Evolutionary conservation across 495 filamentous ascomycete genomes (phyloP).

Genomic region (Xylaria grammica): DNA sequence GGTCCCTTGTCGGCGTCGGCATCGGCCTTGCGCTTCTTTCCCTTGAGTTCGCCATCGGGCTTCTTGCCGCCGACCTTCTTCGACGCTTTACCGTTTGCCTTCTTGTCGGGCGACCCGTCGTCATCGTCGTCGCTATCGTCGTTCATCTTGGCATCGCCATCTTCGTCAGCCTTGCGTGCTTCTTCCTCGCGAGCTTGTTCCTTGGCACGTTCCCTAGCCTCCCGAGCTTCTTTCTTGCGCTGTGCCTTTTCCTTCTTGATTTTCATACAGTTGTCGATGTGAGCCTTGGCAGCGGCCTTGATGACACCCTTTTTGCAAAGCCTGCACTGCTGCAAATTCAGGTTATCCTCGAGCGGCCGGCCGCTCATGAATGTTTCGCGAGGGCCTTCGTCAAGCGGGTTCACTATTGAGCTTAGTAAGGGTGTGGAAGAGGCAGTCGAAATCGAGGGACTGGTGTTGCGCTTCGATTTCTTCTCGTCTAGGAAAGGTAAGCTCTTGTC

Average conservation of each 20-base stretch:
- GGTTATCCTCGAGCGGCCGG: constrained; percentile 70
- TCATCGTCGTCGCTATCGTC: constrained; percentile 87
- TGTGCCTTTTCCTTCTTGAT: constrained; percentile 77
- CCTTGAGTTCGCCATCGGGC: constrained; percentile 70
- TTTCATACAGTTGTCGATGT: constrained; percentile 71
- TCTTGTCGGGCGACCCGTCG: constrained; percentile 48
- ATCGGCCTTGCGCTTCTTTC: constrained; percentile 94
- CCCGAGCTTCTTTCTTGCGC: constrained; percentile 79
- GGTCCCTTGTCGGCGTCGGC: constrained; percentile 73
- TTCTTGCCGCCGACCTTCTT: constrained; percentile 77
- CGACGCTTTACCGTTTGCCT: constrained; percentile 59
- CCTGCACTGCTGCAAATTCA: constrained; percentile 76
- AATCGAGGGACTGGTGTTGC: constrained; percentile 47
- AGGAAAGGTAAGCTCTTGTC: neutral
- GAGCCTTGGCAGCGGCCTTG: constrained; percentile 63
- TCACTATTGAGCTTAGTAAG: constrained; percentile 65
- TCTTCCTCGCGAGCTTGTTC: constrained; percentile 62
- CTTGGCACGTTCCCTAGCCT: constrained; percentile 71
- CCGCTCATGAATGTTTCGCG: constrained; percentile 75
- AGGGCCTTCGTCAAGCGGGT: constrained; percentile 71
- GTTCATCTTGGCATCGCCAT: constrained; percentile 69
- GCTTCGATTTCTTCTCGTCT: constrained; percentile 55
- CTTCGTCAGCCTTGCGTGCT: constrained; percentile 60
- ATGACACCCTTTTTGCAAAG: constrained; percentile 79
- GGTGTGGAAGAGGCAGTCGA: constrained; percentile 50